These are phyloP conservation scores for Berberis vulgaris DNA, from an alignment of 164 flowering plant species.

Conservation along the genomic window DNA sequence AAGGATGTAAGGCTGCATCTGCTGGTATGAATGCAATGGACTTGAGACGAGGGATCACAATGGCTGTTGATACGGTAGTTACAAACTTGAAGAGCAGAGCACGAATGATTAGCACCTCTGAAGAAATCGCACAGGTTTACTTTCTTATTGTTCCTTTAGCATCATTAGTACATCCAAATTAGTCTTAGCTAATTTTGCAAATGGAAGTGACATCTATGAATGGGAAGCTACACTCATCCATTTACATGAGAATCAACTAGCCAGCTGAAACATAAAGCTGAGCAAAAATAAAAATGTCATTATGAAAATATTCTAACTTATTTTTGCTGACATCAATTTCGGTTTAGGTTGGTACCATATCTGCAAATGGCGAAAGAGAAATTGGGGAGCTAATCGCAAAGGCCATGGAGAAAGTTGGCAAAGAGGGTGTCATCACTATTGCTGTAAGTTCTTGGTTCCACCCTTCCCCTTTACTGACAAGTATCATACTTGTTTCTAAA, in stretches of 20 bases:
- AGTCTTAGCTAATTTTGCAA: background rate
- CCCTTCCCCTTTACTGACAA: background rate
- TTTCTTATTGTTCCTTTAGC: background rate
- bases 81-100: constrained; percentile 86
- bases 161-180: background rate
- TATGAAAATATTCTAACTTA: no score
- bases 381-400: constrained; percentile 95
- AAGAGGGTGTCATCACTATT: constrained; percentile 97
- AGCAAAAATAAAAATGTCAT: no score
- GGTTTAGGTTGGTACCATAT: constrained; percentile 82
- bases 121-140: constrained; percentile 90
- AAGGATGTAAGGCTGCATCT: constrained; percentile 96
- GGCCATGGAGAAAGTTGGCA: constrained; percentile 99
- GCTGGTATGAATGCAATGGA: constrained; percentile 99
- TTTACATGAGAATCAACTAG: no score
- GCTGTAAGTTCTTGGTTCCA: constrained; percentile 38
- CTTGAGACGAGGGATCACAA: constrained; percentile 75
- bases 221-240: no score
- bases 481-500: background rate
- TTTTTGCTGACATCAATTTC: background rate
- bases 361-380: constrained; percentile 94
- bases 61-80: constrained; percentile 92
- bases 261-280: no score
- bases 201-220: no score
- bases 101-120: constrained; percentile 87